phyloP scores from a whole-genome alignment of 306 rosid genomes.

The Cicer chorassanicum region DNA sequence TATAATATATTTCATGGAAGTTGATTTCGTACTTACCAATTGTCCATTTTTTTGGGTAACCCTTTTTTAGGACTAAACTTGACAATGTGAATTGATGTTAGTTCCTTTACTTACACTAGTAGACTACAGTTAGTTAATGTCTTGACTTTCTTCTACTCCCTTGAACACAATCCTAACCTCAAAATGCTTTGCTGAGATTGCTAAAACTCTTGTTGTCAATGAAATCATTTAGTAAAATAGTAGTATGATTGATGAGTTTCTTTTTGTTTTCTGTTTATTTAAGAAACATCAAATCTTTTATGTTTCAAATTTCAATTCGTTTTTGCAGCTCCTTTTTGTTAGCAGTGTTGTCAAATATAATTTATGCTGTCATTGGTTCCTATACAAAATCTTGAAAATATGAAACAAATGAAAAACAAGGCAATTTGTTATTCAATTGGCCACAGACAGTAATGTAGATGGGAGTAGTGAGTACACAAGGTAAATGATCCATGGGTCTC shows the following conservation, averaged over 20 bases:
- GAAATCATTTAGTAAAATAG: constrained; percentile 9
- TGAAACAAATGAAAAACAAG: not conserved
- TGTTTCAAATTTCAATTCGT: not conserved
- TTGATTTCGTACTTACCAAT: constrained; percentile 11
- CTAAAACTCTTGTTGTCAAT: not conserved
- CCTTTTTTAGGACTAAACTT: not conserved
- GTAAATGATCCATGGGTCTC: not conserved
- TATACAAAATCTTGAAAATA: not conserved
- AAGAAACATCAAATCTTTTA: not conserved
- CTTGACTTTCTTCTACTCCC: not conserved
- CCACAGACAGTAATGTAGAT: not conserved
- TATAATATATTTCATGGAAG: constrained; percentile 14
- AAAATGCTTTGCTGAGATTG: not conserved
- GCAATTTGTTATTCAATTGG: not conserved
- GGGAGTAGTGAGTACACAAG: not conserved
- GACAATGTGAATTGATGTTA: not conserved
- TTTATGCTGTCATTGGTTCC: not conserved
- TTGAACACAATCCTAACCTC: not conserved
- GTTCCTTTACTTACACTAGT: not conserved
- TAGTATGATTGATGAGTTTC: not conserved
- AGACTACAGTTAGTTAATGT: not conserved
- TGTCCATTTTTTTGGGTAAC: not conserved
- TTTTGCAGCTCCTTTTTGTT: not conserved
- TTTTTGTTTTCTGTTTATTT: not conserved
- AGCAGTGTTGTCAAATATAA: not conserved